Conservation (phyloP, 495 filamentous ascomycete genomes). For the Amniculicola lignicola region DNA sequence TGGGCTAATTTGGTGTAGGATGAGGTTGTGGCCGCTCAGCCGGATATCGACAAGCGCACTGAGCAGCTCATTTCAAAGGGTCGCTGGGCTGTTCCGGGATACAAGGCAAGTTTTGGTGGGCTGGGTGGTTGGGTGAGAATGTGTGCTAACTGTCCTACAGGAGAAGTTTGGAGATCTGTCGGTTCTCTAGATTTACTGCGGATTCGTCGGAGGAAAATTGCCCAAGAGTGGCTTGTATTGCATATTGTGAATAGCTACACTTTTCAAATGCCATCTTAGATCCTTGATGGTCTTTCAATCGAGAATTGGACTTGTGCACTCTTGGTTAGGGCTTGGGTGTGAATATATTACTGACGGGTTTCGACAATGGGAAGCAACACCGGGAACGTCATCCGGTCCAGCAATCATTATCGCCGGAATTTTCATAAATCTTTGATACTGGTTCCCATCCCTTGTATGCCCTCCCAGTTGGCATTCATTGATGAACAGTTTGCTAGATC, state of each 20-base stretch:
- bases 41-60: conserved; percentile 94
- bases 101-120: conserved; percentile 69
- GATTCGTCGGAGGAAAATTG: conserved; percentile 2
- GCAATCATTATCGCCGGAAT: no score
- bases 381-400: no score
- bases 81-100: conserved; percentile 94
- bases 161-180: conserved; percentile 99
- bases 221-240: conserved; percentile 32
- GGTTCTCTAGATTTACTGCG: conserved; percentile 61
- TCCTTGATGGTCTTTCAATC: not conserved
- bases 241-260: conserved; percentile 35
- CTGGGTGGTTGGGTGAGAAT: not conserved
- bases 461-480: no score
- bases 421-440: no score
- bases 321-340: no score
- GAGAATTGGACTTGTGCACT: no score
- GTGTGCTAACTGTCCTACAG: conserved; percentile 45
- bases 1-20: conserved; percentile 58
- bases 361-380: no score
- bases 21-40: conserved; percentile 86
- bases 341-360: no score
- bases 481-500: no score
- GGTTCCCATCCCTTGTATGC: no score
- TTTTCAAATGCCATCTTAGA: conserved; percentile 33
- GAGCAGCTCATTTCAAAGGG: conserved; percentile 89